These are phyloP conservation scores for Boeremia lycopersici DNA, from an alignment of 2,329 filamentous ascomycete species.

Conservation along the genomic window DNA sequence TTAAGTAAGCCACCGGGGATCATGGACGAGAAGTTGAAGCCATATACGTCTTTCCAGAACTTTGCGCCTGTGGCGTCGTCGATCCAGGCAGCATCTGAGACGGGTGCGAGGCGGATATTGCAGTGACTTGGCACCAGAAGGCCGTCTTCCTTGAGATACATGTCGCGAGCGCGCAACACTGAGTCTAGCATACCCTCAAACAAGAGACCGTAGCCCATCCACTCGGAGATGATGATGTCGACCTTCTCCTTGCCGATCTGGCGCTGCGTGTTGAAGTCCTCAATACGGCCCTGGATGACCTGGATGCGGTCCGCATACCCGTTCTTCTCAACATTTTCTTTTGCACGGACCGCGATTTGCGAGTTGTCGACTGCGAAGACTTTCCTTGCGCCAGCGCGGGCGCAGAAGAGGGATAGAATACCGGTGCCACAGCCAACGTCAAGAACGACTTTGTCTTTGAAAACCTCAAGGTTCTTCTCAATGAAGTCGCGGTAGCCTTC, in stretches of 20 bases:
- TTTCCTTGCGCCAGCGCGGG: slow-evolving; percentile 81
- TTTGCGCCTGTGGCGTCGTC: slow-evolving; percentile 69
- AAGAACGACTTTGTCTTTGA: slow-evolving; percentile 83
- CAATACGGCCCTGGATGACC: slow-evolving; percentile 82
- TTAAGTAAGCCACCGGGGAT: slow-evolving; percentile 81
- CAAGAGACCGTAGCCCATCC: slow-evolving; percentile 95
- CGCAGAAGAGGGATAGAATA: slow-evolving; percentile 93
- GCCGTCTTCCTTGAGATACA: slow-evolving; percentile 79
- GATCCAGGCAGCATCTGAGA: slow-evolving; percentile 78
- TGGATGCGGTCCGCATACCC: slow-evolving; percentile 75
- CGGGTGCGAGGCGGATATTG: slow-evolving; percentile 80
- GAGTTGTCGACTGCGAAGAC: slow-evolving; percentile 94
- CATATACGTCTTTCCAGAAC: slow-evolving; percentile 93
- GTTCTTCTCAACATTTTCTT: slow-evolving; percentile 83
- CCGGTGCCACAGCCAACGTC: slow-evolving; percentile 86
- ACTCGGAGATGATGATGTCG: slow-evolving; percentile 94
- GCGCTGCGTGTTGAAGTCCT: slow-evolving; percentile 76
- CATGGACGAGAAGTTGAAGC: slow-evolving; percentile 94
- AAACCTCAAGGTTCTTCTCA: slow-evolving; percentile 86
- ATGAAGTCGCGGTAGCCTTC: slow-evolving; percentile 95
- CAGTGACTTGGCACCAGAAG: slow-evolving; percentile 87
- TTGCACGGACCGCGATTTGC: slow-evolving; percentile 84
- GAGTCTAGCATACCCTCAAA: slow-evolving; percentile 97
- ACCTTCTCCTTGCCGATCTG: slow-evolving; percentile 62
- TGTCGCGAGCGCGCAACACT: slow-evolving; percentile 85